Percentiles rank a stretch among this genome's conserved stretches.
Conservation (phyloP, 2,329 filamentous ascomycete genomes). For the Fusarium zealandicum region DNA sequence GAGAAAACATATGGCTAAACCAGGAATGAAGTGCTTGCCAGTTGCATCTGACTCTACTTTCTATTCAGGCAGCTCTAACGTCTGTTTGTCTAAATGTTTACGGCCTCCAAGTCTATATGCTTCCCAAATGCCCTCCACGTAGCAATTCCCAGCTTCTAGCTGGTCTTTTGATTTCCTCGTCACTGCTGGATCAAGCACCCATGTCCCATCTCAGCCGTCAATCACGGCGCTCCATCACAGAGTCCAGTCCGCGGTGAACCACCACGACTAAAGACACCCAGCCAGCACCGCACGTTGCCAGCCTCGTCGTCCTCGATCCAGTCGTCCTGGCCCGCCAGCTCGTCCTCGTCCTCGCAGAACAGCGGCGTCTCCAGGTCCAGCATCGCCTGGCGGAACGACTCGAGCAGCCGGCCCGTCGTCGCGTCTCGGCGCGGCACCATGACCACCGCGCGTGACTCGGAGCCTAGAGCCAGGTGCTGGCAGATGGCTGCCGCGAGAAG, state of each 20-base stretch:
- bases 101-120: background rate
- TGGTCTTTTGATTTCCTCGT: background rate
- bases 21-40: slow-evolving; percentile 2
- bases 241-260: slow-evolving; percentile 35
- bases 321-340: slow-evolving; percentile 74
- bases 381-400: slow-evolving; percentile 70
- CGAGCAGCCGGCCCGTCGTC: slow-evolving; percentile 67
- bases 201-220: too few species aligned
- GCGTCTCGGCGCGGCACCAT: slow-evolving; percentile 82
- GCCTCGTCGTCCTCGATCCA: slow-evolving; percentile 66
- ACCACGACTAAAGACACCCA: slow-evolving; percentile 63
- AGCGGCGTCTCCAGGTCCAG: slow-evolving; percentile 53
- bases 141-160: too few species aligned
- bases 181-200: too few species aligned
- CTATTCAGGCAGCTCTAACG: slow-evolving; percentile 5
- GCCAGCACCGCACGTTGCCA: slow-evolving; percentile 69
- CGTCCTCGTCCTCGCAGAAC: slow-evolving; percentile 65
- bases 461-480: slow-evolving; percentile 66
- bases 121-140: too few species aligned
- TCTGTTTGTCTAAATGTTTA: slow-evolving; percentile 14
- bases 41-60: background rate
- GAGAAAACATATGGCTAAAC: slow-evolving; percentile 24
- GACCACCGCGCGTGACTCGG: slow-evolving; percentile 71
- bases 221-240: slow-evolving; percentile 14
- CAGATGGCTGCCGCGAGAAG: slow-evolving; percentile 76